Conservation (phyloP, 2,329 filamentous ascomycete genomes). For the Phyllosticta citrichinensis region DNA sequence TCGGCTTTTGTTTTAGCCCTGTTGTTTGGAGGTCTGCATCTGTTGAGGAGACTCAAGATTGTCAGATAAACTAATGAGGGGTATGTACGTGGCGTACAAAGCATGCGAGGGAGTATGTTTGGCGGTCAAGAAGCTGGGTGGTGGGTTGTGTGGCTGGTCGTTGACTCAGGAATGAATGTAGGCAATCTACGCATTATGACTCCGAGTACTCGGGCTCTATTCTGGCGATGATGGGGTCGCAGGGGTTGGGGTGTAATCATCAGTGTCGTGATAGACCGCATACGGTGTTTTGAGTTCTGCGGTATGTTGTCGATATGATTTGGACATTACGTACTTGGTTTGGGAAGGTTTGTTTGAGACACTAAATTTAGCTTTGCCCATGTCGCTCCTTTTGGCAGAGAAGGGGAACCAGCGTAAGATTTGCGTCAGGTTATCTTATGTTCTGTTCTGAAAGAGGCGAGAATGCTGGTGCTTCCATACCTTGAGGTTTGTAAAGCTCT, state of each 20-base stretch:
- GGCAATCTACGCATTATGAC: neutral
- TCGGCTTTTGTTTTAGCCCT: neutral
- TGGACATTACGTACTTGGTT: neutral
- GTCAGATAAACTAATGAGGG: neutral
- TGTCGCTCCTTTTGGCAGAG: too few relatives aligned
- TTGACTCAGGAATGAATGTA: neutral
- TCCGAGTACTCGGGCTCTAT: neutral
- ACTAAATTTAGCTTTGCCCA: too few relatives aligned
- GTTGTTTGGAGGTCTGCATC: neutral
- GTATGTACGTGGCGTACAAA: neutral
- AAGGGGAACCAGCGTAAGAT: too few relatives aligned
- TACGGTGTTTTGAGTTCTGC: neutral
- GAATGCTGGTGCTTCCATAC: too few relatives aligned
- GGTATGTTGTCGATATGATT: neutral
- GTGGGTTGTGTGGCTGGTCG: neutral
- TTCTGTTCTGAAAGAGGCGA: too few relatives aligned
- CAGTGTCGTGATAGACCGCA: neutral
- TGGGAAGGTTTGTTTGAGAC: too few relatives aligned
- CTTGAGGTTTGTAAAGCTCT: too few relatives aligned
- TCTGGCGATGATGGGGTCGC: neutral
- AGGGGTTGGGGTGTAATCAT: neutral
- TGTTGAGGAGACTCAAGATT: neutral
- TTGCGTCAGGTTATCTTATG: too few relatives aligned
- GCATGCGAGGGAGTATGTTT: neutral
- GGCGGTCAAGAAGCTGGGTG: neutral